Percentiles rank a stretch among this genome's conserved stretches.
Conservation (phyloP, 305 asterid species). For the Fraxinus paxiana region DNA sequence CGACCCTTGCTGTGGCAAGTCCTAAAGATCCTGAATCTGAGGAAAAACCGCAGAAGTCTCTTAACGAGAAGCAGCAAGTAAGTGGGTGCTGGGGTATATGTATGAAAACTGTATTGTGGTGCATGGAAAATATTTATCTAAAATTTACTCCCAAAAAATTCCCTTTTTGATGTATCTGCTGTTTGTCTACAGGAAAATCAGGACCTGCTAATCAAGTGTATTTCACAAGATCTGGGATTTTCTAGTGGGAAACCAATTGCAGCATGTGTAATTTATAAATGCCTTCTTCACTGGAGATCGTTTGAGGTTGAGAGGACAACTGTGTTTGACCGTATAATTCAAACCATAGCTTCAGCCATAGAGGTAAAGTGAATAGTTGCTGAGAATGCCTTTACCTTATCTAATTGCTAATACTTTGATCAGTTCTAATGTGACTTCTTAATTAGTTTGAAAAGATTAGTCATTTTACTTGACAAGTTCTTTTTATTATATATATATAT, state of each 20-base stretch:
- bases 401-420: neutral
- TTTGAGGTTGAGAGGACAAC: conserved; percentile 97
- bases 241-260: conserved; percentile 91
- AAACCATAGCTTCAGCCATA: conserved; percentile 71
- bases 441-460: neutral
- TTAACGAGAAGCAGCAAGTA: conserved; percentile 95
- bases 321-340: conserved; percentile 91
- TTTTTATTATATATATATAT: neutral
- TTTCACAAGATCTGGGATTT: conserved; percentile 94
- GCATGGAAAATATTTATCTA: neutral
- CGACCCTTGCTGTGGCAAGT: conserved; percentile 43
- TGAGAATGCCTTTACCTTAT: neutral
- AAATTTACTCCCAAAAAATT: neutral
- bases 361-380: conserved; percentile 49
- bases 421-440: neutral
- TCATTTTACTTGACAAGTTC: neutral
- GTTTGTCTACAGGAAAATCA: conserved; percentile 75
- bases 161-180: conserved; percentile 12
- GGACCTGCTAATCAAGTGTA: conserved; percentile 83
- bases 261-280: conserved; percentile 90
- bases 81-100: conserved; percentile 28
- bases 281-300: conserved; percentile 99
- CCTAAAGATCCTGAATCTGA: conserved; percentile 82
- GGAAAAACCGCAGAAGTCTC: conserved; percentile 93
- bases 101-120: neutral